Evolutionary conservation across 176 grass and related monocot genomes (phyloP).

Genomic region (Luzula sylvatica): DNA sequence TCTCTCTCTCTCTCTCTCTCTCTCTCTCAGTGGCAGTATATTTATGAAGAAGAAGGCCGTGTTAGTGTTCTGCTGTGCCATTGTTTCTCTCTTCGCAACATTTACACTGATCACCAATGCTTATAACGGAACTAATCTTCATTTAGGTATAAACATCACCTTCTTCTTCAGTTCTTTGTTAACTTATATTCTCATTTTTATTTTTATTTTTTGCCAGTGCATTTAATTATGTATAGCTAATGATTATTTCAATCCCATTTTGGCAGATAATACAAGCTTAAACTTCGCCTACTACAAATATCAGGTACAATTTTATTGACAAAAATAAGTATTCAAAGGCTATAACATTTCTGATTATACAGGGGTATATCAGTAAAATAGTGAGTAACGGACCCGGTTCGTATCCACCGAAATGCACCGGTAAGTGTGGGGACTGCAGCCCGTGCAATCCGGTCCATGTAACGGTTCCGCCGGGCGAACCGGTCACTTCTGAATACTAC

Average conservation of each 20-base stretch:
- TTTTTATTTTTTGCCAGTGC: not conserved
- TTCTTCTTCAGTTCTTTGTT: not conserved
- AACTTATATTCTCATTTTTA: not conserved
- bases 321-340: not conserved
- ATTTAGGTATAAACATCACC: not conserved
- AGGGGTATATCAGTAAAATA: not conserved
- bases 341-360: not conserved
- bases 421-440: conserved; percentile 60
- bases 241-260: not conserved
- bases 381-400: conserved; percentile 46
- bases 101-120: not conserved
- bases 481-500: conserved; percentile 77
- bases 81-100: conserved; percentile 16
- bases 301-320: conserved; percentile 1
- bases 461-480: conserved; percentile 63
- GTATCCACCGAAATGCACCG: conserved; percentile 55
- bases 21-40: not conserved
- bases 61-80: conserved; percentile 2
- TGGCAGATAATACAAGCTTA: conserved; percentile 7
- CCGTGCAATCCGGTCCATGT: conserved; percentile 74
- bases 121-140: not conserved
- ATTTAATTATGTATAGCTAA: not conserved
- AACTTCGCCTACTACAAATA: not conserved
- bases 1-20: not conserved
- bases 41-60: conserved; percentile 10